phyloP scores from a whole-genome alignment of 2,329 filamentous ascomycete species.

The Fusarium cyanostomum region DNA sequence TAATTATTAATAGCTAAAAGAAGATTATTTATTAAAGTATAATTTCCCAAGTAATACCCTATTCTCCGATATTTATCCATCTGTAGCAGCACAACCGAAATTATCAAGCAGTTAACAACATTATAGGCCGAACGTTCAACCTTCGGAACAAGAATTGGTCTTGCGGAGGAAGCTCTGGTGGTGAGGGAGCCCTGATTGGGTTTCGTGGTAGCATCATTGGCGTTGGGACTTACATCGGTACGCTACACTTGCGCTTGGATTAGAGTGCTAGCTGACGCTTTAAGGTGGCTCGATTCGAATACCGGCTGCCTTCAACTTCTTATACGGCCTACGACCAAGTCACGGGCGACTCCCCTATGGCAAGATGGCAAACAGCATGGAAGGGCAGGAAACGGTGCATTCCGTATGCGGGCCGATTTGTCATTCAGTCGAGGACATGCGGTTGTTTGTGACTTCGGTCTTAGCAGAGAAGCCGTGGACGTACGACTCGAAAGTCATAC shows the following conservation, averaged over 20 bases:
- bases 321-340: slow-evolving; percentile 45
- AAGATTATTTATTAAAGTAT: too few relatives aligned
- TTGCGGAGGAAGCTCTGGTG: slow-evolving; percentile 50
- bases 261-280: slow-evolving; percentile 43
- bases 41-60: too few relatives aligned
- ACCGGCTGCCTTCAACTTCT: slow-evolving; percentile 45
- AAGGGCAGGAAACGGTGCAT: slow-evolving; percentile 47
- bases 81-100: too few relatives aligned
- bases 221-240: slow-evolving; percentile 50
- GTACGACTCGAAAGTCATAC: slow-evolving; percentile 48
- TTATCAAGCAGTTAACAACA: too few relatives aligned
- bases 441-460: slow-evolving; percentile 42
- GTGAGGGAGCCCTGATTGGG: slow-evolving; percentile 49
- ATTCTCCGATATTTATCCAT: too few relatives aligned
- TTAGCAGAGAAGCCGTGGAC: slow-evolving; percentile 49
- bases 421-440: slow-evolving; percentile 37
- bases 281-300: slow-evolving; percentile 46
- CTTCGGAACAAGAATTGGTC: slow-evolving; percentile 47
- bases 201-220: slow-evolving; percentile 48
- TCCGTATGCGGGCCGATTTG: slow-evolving; percentile 48
- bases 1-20: too few relatives aligned
- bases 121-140: slow-evolving; percentile 49
- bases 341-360: slow-evolving; percentile 44
- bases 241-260: not conserved
- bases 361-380: slow-evolving; percentile 47